Percentiles rank a stretch among this genome's conserved stretches.
These are phyloP conservation scores for Salix arbutifolia DNA, from an alignment of 345 rosid species.

Conservation along the genomic window DNA sequence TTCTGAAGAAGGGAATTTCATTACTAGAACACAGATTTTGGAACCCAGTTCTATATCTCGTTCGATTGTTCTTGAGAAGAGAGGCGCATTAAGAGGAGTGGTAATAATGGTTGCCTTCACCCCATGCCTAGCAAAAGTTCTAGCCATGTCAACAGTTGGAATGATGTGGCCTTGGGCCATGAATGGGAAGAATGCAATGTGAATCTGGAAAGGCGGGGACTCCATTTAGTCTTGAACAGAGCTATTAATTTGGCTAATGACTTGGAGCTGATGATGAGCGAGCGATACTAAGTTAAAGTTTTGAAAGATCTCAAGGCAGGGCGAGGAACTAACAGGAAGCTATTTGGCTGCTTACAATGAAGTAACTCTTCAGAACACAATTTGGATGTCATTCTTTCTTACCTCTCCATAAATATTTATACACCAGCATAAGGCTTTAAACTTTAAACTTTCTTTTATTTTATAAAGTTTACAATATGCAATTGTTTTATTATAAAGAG, in stretches of 20 bases:
- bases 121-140: constrained; percentile 4
- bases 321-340: not conserved
- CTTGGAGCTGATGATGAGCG: not conserved
- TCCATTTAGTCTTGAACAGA: not conserved
- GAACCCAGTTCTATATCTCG: not conserved
- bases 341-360: not conserved
- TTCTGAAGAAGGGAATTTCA: constrained; percentile 16
- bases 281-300: not conserved
- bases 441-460: too few relatives aligned
- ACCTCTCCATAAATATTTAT: too few relatives aligned
- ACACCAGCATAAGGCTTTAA: not conserved
- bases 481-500: not conserved
- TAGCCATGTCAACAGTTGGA: constrained; percentile 5
- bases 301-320: not conserved
- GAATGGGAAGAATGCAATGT: not conserved
- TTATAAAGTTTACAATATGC: too few relatives aligned
- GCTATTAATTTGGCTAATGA: too few relatives aligned
- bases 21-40: not conserved
- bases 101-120: not conserved
- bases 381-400: not conserved
- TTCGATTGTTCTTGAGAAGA: constrained; percentile 2
- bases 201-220: not conserved
- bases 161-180: constrained; percentile 10
- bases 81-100: not conserved
- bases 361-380: not conserved